Conservation (phyloP, 2,329 filamentous ascomycete species). For the Penicillium palitans region DNA sequence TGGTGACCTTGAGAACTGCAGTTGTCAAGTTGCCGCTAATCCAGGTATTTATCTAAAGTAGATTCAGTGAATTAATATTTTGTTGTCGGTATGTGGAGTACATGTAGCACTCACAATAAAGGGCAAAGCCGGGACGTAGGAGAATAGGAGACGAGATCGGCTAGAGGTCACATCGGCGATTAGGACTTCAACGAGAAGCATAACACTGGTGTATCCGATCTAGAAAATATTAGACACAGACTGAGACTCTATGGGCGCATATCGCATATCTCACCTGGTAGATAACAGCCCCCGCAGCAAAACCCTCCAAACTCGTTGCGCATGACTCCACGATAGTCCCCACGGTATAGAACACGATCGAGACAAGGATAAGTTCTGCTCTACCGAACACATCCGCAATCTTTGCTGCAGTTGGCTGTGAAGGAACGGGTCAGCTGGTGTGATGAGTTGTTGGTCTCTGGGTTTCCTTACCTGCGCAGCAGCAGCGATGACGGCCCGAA, state of each 20-base stretch:
- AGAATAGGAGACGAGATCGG: conserved; percentile 63
- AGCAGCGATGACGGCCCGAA: conserved; percentile 61
- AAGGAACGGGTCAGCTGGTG: background rate
- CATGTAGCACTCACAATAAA: conserved; percentile 48
- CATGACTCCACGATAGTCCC: conserved; percentile 59
- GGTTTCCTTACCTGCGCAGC: conserved; percentile 48
- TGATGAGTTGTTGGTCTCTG: background rate
- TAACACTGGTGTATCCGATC: conserved; percentile 63
- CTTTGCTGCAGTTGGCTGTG: conserved; percentile 59
- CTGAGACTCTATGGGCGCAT: no score
- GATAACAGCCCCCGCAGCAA: conserved; percentile 59
- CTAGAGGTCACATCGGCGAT: conserved; percentile 65
- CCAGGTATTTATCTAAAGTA: conserved; percentile 59
- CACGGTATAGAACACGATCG: conserved; percentile 58
- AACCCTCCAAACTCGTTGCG: conserved; percentile 51
- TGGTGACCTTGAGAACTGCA: conserved; percentile 52
- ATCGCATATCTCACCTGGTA: conserved; percentile 48
- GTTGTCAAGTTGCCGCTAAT: conserved; percentile 59
- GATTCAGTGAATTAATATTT: background rate
- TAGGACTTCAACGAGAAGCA: conserved; percentile 64
- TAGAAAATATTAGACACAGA: conserved; percentile 3
- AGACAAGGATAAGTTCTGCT: conserved; percentile 57
- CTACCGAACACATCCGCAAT: conserved; percentile 65
- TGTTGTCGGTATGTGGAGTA: no score
- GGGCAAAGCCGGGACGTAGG: conserved; percentile 61